Percentiles rank a stretch among this genome's conserved stretches.
Evolutionary conservation across 2,329 filamentous ascomycete species (phyloP).

Genomic region (Pseudogymnoascus sp.): DNA sequence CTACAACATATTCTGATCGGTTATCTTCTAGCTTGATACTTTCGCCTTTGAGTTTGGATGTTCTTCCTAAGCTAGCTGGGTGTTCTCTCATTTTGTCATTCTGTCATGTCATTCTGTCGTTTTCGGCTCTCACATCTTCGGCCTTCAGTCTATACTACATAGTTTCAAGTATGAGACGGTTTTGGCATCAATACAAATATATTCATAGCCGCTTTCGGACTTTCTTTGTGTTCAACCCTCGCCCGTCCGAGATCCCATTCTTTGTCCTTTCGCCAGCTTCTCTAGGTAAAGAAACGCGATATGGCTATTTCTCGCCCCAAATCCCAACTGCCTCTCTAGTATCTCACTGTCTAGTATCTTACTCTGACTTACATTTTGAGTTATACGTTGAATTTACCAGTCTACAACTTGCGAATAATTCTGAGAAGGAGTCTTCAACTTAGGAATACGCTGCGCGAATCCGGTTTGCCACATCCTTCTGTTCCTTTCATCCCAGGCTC

Average conservation of each 20-base stretch:
- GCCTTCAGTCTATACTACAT: background rate
- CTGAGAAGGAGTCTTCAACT: background rate
- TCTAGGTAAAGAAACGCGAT: background rate
- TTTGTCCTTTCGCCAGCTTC: background rate
- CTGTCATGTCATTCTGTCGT: background rate
- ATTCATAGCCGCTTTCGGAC: background rate
- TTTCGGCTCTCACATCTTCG: background rate
- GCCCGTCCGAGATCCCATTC: background rate
- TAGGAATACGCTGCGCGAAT: background rate
- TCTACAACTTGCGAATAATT: background rate
- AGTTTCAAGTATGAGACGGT: background rate
- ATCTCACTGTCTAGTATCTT: no score
- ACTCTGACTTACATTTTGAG: background rate
- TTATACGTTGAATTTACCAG: background rate
- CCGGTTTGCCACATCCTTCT: background rate
- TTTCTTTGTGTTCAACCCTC: constrained; percentile 8
- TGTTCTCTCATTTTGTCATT: no score
- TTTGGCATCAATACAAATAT: background rate
- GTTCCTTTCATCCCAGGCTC: background rate
- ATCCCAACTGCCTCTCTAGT: background rate
- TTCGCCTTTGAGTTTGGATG: background rate
- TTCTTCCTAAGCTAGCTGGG: background rate
- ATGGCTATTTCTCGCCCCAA: background rate
- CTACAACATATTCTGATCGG: background rate
- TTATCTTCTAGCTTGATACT: background rate